Conservation (phyloP, 176 grass and related monocot genomes). For the Panicum miliaceum region DNA sequence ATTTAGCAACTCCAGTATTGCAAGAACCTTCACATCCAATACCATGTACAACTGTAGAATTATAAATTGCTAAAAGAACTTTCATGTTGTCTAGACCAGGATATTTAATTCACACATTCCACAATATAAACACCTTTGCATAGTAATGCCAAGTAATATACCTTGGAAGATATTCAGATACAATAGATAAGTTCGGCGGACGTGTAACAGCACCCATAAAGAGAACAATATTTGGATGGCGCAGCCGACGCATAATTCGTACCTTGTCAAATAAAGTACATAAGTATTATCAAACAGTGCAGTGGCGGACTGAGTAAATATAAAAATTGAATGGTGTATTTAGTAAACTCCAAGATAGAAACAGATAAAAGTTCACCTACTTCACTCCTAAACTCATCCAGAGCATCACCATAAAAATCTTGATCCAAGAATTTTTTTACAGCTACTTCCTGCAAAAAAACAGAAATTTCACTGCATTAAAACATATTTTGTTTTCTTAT, state of each 20-base stretch:
- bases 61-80: slow-evolving; percentile 7
- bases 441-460: slow-evolving; percentile 93
- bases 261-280: slow-evolving; percentile 68
- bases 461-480: slow-evolving; percentile 21
- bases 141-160: slow-evolving; percentile 39
- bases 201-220: slow-evolving; percentile 99
- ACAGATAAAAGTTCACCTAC: slow-evolving; percentile 69
- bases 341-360: slow-evolving; percentile 24
- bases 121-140: slow-evolving; percentile 19
- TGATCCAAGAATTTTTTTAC: slow-evolving; percentile 99
- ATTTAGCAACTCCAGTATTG: slow-evolving; percentile 41
- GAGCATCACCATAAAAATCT: slow-evolving; percentile 97
- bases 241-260: slow-evolving; percentile 95
- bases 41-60: neutral
- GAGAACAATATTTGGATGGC: slow-evolving; percentile 98
- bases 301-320: slow-evolving; percentile 30
- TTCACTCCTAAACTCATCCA: slow-evolving; percentile 98
- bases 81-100: neutral
- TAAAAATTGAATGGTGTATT: slow-evolving; percentile 19
- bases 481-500: slow-evolving; percentile 28
- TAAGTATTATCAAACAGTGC: slow-evolving; percentile 34
- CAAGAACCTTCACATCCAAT: neutral
- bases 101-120: slow-evolving; percentile 14
- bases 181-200: slow-evolving; percentile 92
- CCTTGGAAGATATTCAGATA: slow-evolving; percentile 98